Base-by-base conservation (phyloP, 2,329 filamentous ascomycete genomes). In the Paraphoma chrysanthemicola region DNA sequence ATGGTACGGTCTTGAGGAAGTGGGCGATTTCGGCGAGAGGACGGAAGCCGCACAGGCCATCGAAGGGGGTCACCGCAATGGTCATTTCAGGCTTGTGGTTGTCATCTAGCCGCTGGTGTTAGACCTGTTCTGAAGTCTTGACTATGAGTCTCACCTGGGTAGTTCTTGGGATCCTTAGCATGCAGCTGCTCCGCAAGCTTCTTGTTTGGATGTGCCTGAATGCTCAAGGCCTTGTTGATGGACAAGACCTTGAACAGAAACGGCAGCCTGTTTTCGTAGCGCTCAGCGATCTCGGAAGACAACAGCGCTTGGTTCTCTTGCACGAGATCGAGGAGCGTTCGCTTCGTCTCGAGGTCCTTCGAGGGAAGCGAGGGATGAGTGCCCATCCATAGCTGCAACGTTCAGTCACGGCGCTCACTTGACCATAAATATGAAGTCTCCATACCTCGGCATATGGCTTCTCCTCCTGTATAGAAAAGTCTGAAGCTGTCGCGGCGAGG, bases 1-100 rank as follows among this genome's bases (percentile, higher is more conserved):
- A 76, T 7, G 86, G 82, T 4, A 92, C 83, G 6, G 81, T 85
- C 47, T 87, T 80, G 31, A 96, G 82, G 77, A 98, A 98, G 75
- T 96, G 91, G 0, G 88, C 83, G 60, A 98, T 95, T 79, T 99
- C 93, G 5, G 80, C 82, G 18, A 97, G 82, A 0, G 95, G 95
- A 9, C 95, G 87, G 83, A 99, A 99, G 33, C 95, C 95, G 71
- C 95, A 99, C 33, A 99, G 86, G 0, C 95, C 95, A 75, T 98
- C 94, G 66, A 99, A 99, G 0, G 92, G 90, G 1, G 95, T 98
- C 70, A 99, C 90, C 60, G 95, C 95, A 77, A 99, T 97, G 60
- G 95, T 93, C 95, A 99, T 99, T 80, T 99, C 95, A 33, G 95
- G 95, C 81, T 99, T 99, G 84, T 99, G 95, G 81, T 99, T 99